phyloP scores from a whole-genome alignment of 1,284 basidiomycete genomes.

The Spongiforma sp. region DNA sequence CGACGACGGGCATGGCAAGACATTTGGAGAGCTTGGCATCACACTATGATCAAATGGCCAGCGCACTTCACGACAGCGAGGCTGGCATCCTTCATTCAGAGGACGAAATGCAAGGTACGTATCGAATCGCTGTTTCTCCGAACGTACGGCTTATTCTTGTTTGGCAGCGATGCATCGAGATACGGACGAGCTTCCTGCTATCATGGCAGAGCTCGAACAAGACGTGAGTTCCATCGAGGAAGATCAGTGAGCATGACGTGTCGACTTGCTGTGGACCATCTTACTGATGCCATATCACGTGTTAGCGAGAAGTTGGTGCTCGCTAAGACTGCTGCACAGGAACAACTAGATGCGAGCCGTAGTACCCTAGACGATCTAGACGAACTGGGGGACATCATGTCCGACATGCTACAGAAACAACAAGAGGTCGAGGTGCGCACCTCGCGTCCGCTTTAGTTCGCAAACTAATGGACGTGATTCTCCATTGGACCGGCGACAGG shows the following conservation, averaged over 20 bases:
- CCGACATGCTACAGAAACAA: slow-evolving; percentile 73
- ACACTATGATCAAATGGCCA: slow-evolving; percentile 78
- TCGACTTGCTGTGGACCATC: neutral
- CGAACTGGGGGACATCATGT: slow-evolving; percentile 77
- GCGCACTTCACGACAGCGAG: slow-evolving; percentile 67
- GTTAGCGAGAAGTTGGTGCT: slow-evolving; percentile 51
- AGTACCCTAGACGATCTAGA: slow-evolving; percentile 67
- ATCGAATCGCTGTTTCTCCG: neutral
- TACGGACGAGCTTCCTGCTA: slow-evolving; percentile 72
- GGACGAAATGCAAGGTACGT: slow-evolving; percentile 69
- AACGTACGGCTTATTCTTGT: neutral
- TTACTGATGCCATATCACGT: slow-evolving; percentile 1
- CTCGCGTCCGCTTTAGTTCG: too few relatives aligned
- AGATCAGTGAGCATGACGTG: slow-evolving; percentile 56
- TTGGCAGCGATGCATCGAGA: slow-evolving; percentile 74
- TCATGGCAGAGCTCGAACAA: slow-evolving; percentile 73
- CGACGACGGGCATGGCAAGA: slow-evolving; percentile 69
- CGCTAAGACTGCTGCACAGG: slow-evolving; percentile 48
- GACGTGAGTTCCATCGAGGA: slow-evolving; percentile 54
- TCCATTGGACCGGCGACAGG: slow-evolving; percentile 36
- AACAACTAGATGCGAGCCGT: slow-evolving; percentile 53
- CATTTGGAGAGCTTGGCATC: slow-evolving; percentile 70
- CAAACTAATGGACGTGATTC: too few relatives aligned
- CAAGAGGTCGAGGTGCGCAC: slow-evolving; percentile 65
- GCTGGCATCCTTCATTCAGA: slow-evolving; percentile 65